These are phyloP conservation scores for Chalara sp. DNA, from an alignment of 2,329 filamentous ascomycete genomes.

Conservation along the genomic window DNA sequence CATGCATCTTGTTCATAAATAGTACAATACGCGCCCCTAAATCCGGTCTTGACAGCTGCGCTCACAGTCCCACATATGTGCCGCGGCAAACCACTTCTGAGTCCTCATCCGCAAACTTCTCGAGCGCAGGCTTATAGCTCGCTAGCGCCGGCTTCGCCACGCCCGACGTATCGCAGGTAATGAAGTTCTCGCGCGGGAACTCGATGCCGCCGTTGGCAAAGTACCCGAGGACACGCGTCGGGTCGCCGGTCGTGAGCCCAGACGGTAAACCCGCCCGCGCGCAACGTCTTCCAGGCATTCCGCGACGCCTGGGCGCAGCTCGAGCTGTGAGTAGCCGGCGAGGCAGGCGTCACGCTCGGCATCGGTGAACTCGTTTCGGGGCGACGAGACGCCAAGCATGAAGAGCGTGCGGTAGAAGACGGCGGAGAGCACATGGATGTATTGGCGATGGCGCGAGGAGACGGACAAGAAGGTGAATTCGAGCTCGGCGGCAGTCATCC, in stretches of 20 bases:
- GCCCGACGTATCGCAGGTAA: slow-evolving; percentile 41
- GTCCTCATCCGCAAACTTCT: slow-evolving; percentile 31
- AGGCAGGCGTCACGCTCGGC: slow-evolving; percentile 35
- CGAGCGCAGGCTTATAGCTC: slow-evolving; percentile 38
- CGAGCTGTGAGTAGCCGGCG: slow-evolving; percentile 30
- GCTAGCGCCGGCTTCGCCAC: slow-evolving; percentile 43
- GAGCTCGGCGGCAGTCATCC: slow-evolving; percentile 39
- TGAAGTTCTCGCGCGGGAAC: slow-evolving; percentile 43
- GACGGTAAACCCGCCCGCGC: slow-evolving; percentile 40
- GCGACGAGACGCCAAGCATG: slow-evolving; percentile 36
- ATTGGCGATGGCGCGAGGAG: slow-evolving; percentile 35
- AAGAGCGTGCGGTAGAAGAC: slow-evolving; percentile 43
- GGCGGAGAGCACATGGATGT: slow-evolving; percentile 34
- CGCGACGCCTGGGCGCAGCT: slow-evolving; percentile 32
- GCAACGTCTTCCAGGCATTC: slow-evolving; percentile 37
- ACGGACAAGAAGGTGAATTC: slow-evolving; percentile 44
- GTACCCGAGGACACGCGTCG: slow-evolving; percentile 42
- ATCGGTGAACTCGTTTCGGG: slow-evolving; percentile 34
- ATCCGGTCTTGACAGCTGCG: not conserved
- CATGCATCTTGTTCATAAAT: not conserved
- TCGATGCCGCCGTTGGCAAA: slow-evolving; percentile 41
- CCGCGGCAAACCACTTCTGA: slow-evolving; percentile 42
- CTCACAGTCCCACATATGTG: not conserved
- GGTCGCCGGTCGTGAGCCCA: slow-evolving; percentile 50
- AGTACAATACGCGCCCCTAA: not conserved